Base-by-base conservation (phyloP, 495 filamentous ascomycete genomes). In the Xylaria scruposa region DNA sequence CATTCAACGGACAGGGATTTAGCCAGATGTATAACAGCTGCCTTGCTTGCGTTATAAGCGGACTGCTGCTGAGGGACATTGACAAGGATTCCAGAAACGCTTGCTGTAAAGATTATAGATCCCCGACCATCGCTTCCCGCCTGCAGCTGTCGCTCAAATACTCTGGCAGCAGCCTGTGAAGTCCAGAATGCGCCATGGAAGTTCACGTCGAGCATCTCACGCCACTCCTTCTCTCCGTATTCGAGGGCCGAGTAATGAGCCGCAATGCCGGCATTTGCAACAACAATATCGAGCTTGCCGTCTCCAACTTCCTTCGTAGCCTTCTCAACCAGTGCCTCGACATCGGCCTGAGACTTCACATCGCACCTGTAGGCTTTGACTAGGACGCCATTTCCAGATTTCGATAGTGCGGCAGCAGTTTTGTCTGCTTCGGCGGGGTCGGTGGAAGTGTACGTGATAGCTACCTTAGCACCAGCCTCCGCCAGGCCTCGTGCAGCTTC, bases 121-220 rank as follows among this genome's bases (percentile, higher is more conserved):
- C 92, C 91, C 3, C 92, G 90, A 38, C 85, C 79, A 60, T 90
- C 88, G 2, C 76, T 67, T 24, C 61, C 76, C 7, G 67, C 70
- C 70, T 74, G 71, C 17, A 70, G 47, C 70, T 78, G 90, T 68
- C 84, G 86, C 75, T 92, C 87, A 87, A 94, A 93, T 73, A 92
- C 88, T 75, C 89, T 88, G 36, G 92, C 92, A 17, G 88, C 89
- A 29, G 90, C 90, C 74, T 91, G 88, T 2, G 91, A 86, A 2
- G 90, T 89, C 84, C 92, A 88, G 76, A 93, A 92, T 17, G 91
- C 90, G 21, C 92, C 92, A 0, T 89, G 92, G 68, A 92, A 89
- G 74, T 93, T 94, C 67, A 91, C 83, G 65, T 88, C 87, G 77
- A 93, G 86, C 89, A 93, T 91, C 65, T 83, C 84, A 65, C 89